Conservation (phyloP, 2,329 filamentous ascomycete species). For the Aureobasidium sp. region DNA sequence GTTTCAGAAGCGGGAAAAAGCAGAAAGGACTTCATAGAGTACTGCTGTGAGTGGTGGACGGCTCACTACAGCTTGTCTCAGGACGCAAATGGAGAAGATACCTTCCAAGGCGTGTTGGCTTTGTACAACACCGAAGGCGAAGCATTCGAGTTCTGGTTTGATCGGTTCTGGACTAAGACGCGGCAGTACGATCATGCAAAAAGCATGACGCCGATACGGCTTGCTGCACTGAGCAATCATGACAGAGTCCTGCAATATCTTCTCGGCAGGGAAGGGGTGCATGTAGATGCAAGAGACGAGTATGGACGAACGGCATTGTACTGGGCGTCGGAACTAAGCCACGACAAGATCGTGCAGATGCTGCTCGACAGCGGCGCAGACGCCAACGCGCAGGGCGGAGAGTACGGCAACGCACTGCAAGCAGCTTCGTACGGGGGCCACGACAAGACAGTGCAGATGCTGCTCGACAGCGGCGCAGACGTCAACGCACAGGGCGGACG, state of each 20-base stretch:
- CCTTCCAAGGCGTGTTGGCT: neutral
- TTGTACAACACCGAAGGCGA: neutral
- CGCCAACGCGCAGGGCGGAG: no score
- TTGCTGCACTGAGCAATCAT: neutral
- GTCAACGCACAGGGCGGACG: slow-evolving; percentile 9
- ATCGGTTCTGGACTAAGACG: neutral
- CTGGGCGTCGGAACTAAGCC: slow-evolving; percentile 1
- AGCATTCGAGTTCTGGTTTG: neutral
- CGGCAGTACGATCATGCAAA: neutral
- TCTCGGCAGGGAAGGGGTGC: neutral
- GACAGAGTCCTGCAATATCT: neutral
- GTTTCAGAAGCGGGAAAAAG: neutral
- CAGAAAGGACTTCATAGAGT: neutral
- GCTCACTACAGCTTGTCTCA: neutral
- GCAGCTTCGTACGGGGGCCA: no score
- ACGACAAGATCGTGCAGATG: no score
- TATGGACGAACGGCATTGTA: neutral
- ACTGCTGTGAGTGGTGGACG: neutral
- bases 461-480: neutral
- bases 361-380: no score
- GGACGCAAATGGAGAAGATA: neutral
- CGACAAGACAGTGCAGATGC: no score
- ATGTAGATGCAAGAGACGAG: neutral
- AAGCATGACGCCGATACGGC: neutral
- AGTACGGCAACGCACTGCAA: no score